A percentile compares a stretch with the other conserved stretches of the same genome.
Conservation (phyloP, 495 filamentous ascomycete genomes). For the Penicillium paradoxum region DNA sequence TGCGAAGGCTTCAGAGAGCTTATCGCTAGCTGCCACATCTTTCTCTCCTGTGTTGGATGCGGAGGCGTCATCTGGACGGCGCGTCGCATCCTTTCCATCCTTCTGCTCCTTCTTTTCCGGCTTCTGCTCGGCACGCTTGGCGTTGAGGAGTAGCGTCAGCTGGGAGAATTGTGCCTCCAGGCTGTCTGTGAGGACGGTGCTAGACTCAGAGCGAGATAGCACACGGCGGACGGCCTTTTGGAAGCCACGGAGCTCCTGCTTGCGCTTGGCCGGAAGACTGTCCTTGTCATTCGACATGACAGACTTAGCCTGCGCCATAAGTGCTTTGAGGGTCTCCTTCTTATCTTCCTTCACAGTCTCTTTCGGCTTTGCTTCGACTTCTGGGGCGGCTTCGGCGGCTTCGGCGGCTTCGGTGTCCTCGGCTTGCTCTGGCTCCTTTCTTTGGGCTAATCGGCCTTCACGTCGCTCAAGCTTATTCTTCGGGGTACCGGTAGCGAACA, state of each 20-base stretch:
- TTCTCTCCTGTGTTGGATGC: constrained; percentile 2
- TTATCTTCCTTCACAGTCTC: constrained; percentile 26
- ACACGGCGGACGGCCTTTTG: constrained; percentile 49
- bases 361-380: constrained; percentile 20
- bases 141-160: constrained; percentile 38
- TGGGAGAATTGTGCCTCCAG: constrained; percentile 51
- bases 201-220: constrained; percentile 45
- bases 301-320: constrained; percentile 49
- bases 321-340: constrained; percentile 44
- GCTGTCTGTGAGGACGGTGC: constrained; percentile 40
- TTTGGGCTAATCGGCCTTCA: constrained; percentile 26
- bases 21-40: constrained; percentile 21
- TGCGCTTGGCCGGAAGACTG: constrained; percentile 52
- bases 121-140: constrained; percentile 31
- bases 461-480: constrained; percentile 53
- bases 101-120: constrained; percentile 20
- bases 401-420: constrained; percentile 23
- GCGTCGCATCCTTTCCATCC: neutral
- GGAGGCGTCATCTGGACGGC: neutral
- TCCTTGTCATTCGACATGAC: constrained; percentile 48
- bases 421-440: constrained; percentile 18
- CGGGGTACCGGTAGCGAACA: constrained; percentile 75
- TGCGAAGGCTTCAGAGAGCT: constrained; percentile 41
- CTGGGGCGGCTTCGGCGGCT: constrained; percentile 19
- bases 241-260: constrained; percentile 58